A percentile compares a stretch with the other conserved stretches of the same genome.
These are phyloP conservation scores for Brettanomyces nanus DNA, from an alignment of 805 yeast genomes.

Conservation along the genomic window DNA sequence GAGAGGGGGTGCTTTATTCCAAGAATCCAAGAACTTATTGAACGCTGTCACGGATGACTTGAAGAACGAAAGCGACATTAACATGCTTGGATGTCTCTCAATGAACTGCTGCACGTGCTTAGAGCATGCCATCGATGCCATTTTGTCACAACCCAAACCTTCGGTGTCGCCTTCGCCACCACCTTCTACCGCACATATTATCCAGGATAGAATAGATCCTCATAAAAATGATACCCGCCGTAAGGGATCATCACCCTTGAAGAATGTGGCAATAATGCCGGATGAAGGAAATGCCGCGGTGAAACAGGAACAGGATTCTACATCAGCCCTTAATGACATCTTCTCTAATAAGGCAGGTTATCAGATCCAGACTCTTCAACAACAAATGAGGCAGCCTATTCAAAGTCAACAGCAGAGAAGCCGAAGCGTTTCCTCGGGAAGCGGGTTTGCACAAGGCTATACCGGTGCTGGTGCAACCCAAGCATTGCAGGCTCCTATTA, in stretches of 20 bases:
- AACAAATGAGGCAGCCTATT: constrained; percentile 14
- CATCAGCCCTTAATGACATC: constrained; percentile 25
- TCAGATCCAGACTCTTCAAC: constrained; percentile 15
- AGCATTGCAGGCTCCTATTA: not conserved
- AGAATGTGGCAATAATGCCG: constrained; percentile 5
- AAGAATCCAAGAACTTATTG: constrained; percentile 55
- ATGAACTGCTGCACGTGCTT: constrained; percentile 45
- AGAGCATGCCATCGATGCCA: constrained; percentile 52
- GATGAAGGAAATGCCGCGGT: constrained; percentile 4
- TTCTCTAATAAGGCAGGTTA: constrained; percentile 16
- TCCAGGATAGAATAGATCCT: not conserved
- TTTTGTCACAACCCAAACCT: constrained; percentile 44
- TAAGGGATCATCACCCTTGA: constrained; percentile 15
- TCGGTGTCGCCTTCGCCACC: constrained; percentile 4
- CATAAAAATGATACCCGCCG: too few species aligned
- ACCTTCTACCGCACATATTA: not conserved
- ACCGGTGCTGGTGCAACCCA: not conserved
- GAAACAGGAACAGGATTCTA: constrained; percentile 13
- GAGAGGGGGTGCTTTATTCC: constrained; percentile 73
- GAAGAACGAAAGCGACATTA: constrained; percentile 41
- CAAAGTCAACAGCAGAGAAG: constrained; percentile 8
- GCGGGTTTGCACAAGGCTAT: not conserved
- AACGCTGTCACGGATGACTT: constrained; percentile 41
- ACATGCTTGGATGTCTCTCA: constrained; percentile 55
- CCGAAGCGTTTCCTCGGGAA: not conserved